A percentile compares a stretch with the other conserved stretches of the same genome.
Evolutionary conservation across 768 basidiomycete genomes (phyloP).

Genomic region (Boletus vinaceobasis): DNA sequence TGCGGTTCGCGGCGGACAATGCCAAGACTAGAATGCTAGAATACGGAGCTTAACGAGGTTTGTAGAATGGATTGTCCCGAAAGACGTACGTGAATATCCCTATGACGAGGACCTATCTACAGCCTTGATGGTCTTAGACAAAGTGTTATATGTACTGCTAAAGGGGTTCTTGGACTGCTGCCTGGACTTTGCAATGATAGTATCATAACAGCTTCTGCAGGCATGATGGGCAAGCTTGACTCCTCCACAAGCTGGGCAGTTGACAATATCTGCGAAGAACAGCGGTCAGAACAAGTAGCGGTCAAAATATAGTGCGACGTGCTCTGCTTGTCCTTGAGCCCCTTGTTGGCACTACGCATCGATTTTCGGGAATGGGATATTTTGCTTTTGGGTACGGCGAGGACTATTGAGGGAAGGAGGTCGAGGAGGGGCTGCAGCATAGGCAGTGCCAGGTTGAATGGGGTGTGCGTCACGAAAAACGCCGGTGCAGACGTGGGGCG

Average conservation of each 20-base stretch:
- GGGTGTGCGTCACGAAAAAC: conserved; percentile 23
- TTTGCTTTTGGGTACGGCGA: conserved; percentile 94
- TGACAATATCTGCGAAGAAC: conserved; percentile 66
- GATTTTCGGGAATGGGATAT: conserved; percentile 89
- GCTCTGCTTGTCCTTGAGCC: conserved; percentile 93
- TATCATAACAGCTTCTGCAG: conserved; percentile 72
- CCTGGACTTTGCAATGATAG: conserved; percentile 26
- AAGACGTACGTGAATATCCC: background rate
- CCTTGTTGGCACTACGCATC: conserved; percentile 95
- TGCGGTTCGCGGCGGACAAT: background rate
- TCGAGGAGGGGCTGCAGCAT: conserved; percentile 53
- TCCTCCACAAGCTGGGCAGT: conserved; percentile 85
- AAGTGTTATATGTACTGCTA: background rate
- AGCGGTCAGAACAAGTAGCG: conserved; percentile 1
- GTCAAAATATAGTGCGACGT: conserved; percentile 7
- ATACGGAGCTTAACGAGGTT: background rate
- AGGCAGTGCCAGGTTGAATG: conserved; percentile 38
- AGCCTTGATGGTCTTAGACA: background rate
- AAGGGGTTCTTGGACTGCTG: conserved; percentile 13
- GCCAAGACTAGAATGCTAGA: background rate
- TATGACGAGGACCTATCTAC: conserved; percentile 2
- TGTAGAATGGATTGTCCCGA: background rate
- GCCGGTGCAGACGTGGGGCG: conserved; percentile 15
- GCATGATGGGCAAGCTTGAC: conserved; percentile 88
- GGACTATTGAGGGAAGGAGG: conserved; percentile 81